Evolutionary conservation across 129 eudicot genomes (phyloP).

Genomic region (sunflower (Helianthus annuus)): HanXRQr2.0-SUNRISE NC_035447.2:28661869-28662368

Average conservation of each 20-base stretch:
- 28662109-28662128: slow-evolving; percentile 49
- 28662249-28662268: not conserved
- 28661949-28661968: not conserved
- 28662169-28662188: not conserved
- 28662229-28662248: slow-evolving; percentile 7
- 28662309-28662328: not conserved
- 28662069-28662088: slow-evolving; percentile 96
- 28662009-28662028: slow-evolving; percentile 70
- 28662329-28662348: not conserved
- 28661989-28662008: slow-evolving; percentile 92
- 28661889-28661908: slow-evolving; percentile 95
- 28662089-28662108: slow-evolving; percentile 94
- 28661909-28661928: slow-evolving; percentile 24
- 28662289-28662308: not conserved
- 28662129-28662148: not conserved
- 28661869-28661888: slow-evolving; percentile 76
- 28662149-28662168: not conserved
- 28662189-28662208: not conserved
- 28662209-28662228: not conserved
- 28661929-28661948: not conserved
- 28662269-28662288: not conserved
- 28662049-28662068: slow-evolving; percentile 91
- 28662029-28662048: slow-evolving; percentile 86
- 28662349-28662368: not conserved
- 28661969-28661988: slow-evolving; percentile 44